Evolutionary conservation across 441 rosid species (phyloP), one percentile per base, ranked within the genome.

Genomic region (Manihot esculenta): DNA sequence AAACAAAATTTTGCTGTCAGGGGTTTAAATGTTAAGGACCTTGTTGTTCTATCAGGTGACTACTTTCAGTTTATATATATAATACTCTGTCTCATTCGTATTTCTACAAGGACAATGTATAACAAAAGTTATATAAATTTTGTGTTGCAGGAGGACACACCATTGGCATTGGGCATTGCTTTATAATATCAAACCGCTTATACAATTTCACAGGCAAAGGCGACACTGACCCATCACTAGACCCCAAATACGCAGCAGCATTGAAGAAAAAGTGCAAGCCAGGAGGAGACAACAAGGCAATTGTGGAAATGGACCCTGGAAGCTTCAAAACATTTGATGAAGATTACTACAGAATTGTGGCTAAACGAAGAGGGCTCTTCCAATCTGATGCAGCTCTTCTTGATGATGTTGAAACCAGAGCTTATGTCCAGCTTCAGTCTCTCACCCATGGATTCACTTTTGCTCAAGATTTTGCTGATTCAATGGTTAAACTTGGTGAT

Each of bases 121-220:
- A 35, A 35, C 7, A 35, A 35, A 35, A 35, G 5, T 35, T 6
- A 0, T 7, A 35, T 35, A 2, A 2, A 35, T 2, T 35, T 35
- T 35, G 41, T 35, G 35, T 68, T 7, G 41, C 60, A 84, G 92
- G 92, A 1, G 85, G 60, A 15, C 90, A 86, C 80, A 88, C 88
- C 21, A 86, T 88, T 38, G 92, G 90, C 15, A 68, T 60, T 0
- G 64, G 64, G 44, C 64, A 60, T 18, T 35, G 64, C 0, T 18
- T 41, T 17, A 10, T 35, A 60, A 60, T 60, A 24, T 35, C 64
- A 13, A 20, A 60, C 24, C 73, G 26, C 72, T 51, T 88, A 45
- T 80, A 86, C 79, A 86, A 86, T 78, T 88, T 89, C 82, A 81
- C 86, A 0, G 89, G 92, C 0, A 89, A 80, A 49, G 85, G 84